phyloP scores from a whole-genome alignment of 2,329 filamentous ascomycete species.

The Hypoxylon sp. region DNA sequence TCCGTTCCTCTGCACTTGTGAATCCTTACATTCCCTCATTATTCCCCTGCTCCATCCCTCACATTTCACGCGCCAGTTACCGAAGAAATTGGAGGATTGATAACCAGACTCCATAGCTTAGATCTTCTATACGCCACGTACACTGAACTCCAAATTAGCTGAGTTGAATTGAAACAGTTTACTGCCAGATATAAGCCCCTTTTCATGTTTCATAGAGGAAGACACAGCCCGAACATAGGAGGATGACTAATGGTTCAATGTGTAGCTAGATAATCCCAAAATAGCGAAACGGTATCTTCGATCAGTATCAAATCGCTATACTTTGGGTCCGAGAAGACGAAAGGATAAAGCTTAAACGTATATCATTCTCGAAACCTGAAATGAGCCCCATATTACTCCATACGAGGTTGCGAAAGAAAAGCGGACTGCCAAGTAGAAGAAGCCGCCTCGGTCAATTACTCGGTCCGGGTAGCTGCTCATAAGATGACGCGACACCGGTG shows the following conservation, averaged over 20 bases:
- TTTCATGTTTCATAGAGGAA: slow-evolving; percentile 5
- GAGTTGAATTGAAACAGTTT: not conserved
- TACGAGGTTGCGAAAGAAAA: not conserved
- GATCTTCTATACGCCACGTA: not conserved
- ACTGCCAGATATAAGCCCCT: not conserved
- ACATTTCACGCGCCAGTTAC: not conserved
- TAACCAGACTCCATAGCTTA: no score
- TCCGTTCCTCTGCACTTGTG: not conserved
- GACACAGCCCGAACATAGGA: not conserved
- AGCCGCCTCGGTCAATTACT: not conserved
- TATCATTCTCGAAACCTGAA: not conserved
- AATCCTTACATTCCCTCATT: not conserved
- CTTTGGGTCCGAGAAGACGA: not conserved
- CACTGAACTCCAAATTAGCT: not conserved
- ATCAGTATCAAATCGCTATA: not conserved
- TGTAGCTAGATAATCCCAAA: not conserved
- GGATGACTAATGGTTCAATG: not conserved
- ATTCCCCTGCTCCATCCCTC: not conserved
- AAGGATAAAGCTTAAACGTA: not conserved
- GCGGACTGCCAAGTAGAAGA: slow-evolving; percentile 1
- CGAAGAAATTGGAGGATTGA: not conserved
- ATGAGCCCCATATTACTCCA: not conserved
- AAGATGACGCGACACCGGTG: not conserved
- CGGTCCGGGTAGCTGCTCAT: not conserved
- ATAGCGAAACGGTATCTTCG: not conserved